Conservation (phyloP, 192 early-diverging fungal species). For the Kickxella alabastrina region DNA sequence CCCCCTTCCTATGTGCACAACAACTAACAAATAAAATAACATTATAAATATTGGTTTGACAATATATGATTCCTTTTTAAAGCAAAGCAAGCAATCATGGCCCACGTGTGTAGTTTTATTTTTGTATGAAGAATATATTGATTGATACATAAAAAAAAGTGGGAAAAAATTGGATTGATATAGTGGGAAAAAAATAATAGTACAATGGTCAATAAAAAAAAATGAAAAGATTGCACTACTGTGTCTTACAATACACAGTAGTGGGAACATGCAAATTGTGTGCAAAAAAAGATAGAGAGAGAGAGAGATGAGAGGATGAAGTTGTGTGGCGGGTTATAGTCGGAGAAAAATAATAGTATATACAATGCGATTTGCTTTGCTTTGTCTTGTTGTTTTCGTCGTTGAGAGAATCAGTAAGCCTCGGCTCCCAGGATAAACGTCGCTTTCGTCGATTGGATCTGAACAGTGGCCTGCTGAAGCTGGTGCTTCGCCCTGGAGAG, state of each 20-base stretch:
- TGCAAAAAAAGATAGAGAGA: not conserved
- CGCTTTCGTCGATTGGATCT: constrained; percentile 7
- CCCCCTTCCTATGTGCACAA: too few relatives aligned
- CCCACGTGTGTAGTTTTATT: too few relatives aligned
- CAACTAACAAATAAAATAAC: too few relatives aligned
- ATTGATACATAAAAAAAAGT: too few relatives aligned
- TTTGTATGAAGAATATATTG: too few relatives aligned
- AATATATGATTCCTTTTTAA: too few relatives aligned
- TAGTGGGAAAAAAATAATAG: too few relatives aligned
- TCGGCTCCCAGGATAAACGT: constrained; percentile 14
- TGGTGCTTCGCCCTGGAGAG: constrained; percentile 10
- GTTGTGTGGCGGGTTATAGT: not conserved
- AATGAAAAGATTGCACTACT: constrained; percentile 3
- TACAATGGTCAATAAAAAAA: too few relatives aligned
- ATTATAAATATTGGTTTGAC: too few relatives aligned
- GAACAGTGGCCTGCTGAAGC: not conserved
- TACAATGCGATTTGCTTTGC: not conserved
- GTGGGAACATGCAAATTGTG: not conserved
- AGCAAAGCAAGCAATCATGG: too few relatives aligned
- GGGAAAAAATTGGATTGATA: too few relatives aligned
- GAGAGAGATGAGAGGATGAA: not conserved
- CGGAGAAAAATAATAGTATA: not conserved
- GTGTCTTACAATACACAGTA: not conserved
- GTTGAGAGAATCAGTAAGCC: constrained; percentile 1
- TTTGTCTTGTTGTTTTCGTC: not conserved